Evolutionary conservation across 257 asterid species (phyloP).

Genomic region (Cruciata laevipes): DNA sequence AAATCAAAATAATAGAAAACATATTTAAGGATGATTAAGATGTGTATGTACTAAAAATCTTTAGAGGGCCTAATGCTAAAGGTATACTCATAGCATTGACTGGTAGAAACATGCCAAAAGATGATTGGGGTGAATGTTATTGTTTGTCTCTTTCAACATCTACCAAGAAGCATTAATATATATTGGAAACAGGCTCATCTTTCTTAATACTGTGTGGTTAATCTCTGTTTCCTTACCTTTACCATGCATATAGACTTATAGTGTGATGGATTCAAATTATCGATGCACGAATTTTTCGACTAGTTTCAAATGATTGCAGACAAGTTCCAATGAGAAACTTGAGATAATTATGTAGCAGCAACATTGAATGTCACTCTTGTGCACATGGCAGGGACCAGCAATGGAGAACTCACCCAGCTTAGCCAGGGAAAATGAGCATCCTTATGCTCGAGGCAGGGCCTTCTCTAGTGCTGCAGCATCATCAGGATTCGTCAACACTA

Average conservation of each 20-base stretch:
- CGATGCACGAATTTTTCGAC: not conserved
- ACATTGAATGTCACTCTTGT: constrained; percentile 1
- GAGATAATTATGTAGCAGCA: not conserved
- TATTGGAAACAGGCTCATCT: not conserved
- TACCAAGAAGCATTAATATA: no score
- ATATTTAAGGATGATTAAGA: no score
- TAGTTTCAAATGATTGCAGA: not conserved
- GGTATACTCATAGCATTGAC: not conserved
- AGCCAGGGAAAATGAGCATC: constrained; percentile 31
- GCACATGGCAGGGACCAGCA: constrained; percentile 54
- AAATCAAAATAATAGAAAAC: no score
- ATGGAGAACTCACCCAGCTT: constrained; percentile 51
- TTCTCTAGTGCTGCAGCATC: constrained; percentile 89
- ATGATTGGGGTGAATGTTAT: no score
- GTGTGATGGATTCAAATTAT: not conserved
- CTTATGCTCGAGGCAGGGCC: constrained; percentile 1
- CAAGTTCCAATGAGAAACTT: not conserved
- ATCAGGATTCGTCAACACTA: constrained; percentile 92
- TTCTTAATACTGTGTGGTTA: not conserved
- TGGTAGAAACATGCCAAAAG: not conserved
- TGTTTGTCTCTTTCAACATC: no score
- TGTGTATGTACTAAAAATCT: no score
- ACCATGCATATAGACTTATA: no score
- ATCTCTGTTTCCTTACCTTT: no score
- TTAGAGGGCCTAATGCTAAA: not conserved